Conservation (phyloP, 768 basidiomycete genomes). For the Pluteus cervinus region DNA sequence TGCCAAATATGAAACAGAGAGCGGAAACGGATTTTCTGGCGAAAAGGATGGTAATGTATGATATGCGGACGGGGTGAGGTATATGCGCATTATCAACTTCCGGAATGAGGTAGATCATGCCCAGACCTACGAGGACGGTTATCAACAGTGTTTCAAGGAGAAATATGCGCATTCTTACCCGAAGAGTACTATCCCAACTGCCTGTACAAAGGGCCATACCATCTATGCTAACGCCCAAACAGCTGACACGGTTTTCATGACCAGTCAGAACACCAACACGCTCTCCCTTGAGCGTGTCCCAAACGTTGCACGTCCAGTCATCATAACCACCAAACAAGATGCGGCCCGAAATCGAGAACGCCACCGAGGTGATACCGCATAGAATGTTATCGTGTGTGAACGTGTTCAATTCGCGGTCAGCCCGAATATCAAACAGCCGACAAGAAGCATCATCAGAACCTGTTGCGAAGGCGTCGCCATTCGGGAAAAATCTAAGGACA, state of each 20-base stretch:
- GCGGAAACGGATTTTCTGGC: too few species aligned
- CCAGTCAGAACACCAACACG: conserved; percentile 96
- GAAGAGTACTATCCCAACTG: conserved; percentile 95
- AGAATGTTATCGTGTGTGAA: conserved; percentile 99
- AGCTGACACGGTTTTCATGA: conserved; percentile 97
- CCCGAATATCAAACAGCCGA: conserved; percentile 95
- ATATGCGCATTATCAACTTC: too few species aligned
- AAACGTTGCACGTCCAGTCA: conserved; percentile 99
- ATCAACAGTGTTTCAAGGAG: conserved; percentile 5
- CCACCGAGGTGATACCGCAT: conserved; percentile 98
- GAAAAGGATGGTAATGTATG: too few species aligned
- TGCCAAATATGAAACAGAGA: too few species aligned
- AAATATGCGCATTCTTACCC: conserved; percentile 47
- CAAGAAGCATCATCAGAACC: conserved; percentile 99
- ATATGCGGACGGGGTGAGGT: too few species aligned
- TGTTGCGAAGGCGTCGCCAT: conserved; percentile 97
- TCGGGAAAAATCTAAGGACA: conserved; percentile 87
- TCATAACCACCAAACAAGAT: conserved; percentile 99
- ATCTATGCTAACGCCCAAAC: conserved; percentile 91
- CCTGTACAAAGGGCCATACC: conserved; percentile 99
- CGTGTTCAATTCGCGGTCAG: conserved; percentile 93
- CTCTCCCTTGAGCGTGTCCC: conserved; percentile 98
- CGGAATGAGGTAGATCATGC: conserved; percentile 54
- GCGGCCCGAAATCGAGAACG: conserved; percentile 96
- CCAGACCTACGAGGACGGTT: conserved; percentile 57